Evolutionary conservation across 306 rosid genomes (phyloP), one percentile per base, ranked within the genome.

Genomic region (Cicer chorassanicum): DNA sequence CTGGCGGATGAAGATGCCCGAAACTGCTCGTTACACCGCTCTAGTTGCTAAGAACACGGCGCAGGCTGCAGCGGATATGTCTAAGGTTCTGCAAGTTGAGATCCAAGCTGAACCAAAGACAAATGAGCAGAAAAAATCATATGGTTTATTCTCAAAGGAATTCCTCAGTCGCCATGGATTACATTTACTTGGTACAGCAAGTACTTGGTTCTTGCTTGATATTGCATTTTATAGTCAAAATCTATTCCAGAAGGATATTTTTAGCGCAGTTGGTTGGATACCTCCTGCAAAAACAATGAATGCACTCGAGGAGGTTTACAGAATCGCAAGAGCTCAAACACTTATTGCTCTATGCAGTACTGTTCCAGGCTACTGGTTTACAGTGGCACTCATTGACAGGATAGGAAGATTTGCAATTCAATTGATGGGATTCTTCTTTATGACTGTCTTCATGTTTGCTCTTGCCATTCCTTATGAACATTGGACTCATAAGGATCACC

Each of bases 371-470:
- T 89, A 91, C 66, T 89, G 97, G 94, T 84, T 89, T 8, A 86
- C 97, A 0, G 92, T 91, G 73, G 87, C 83, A 41, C 15, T 91
- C 1, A 89, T 91, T 43, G 95, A 91, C 85, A 87, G 6, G 80
- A 78, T 91, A 0, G 92, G 95, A 80, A 86, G 97, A 72, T 89
- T 91, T 64, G 44, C 86, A 0, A 89, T 91, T 64, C 97, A 91
- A 41, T 39, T 91, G 77, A 81, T 91, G 92, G 97, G 97, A 1
- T 91, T 91, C 84, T 89, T 86, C 88, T 91, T 91, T 68, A 91
- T 91, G 92, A 91, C 97, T 6, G 89, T 89, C 14, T 89, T 91
- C 39, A 91, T 91, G 92, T 89, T 91, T 80, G 92, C 88, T 44
- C 85, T 91, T 3, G 91, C 97, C 70, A 83, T 91, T 86, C 97